Evolutionary conservation across 352 stramenopile species (phyloP), one percentile per base, ranked within the genome.

Genomic region (Elongisporangium senticosum): DNA sequence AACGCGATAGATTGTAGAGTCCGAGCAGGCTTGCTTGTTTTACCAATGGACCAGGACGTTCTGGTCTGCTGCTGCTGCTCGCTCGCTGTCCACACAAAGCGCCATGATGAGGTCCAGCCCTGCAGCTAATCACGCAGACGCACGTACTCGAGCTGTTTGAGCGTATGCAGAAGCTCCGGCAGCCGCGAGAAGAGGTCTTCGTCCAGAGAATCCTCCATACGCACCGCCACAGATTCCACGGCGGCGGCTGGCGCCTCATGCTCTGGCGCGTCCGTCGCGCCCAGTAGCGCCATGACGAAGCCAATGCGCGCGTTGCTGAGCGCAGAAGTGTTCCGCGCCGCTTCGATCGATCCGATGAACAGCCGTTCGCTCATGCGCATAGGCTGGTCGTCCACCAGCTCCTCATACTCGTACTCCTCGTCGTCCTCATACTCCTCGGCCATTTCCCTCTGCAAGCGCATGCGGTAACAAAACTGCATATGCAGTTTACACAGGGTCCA

Each of bases 1-100:
- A 7, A 17, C 8, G 26, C 5, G 26, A 37, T 10, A 43, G 33
- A 43, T 17, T 7, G 24, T 28, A 5, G 33, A 43, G 33, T 10
- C 7, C 10, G 28, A 39, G 23, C 49, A 26, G n/a, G 37, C 23
- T 11, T 33, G 49, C 2, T 6, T 17, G 13, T 49, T 51, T 14
- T 56, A 92, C 83, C 83, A 92, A 67, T 92, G 83, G 52, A 92
- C 76, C 33, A 92, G 63, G 17, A 90, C 68, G 52, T 79, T 90
- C 69, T 64, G 72, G 49, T 72, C 69, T 1, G 57, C 43, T 2
- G 24, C 26, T 13, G 75, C 54, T 1, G 72, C 75, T n/a, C 71
- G 59, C 13, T 67, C 22, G 17, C 78, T 88, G 49, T 33, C 48
- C 3, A 61, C 7, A 7, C 22, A 6, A 13, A n/a, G 39, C n/a